phyloP scores from a whole-genome alignment of 192 early-diverging fungal genomes.

The Diversispora epigaea region DNA sequence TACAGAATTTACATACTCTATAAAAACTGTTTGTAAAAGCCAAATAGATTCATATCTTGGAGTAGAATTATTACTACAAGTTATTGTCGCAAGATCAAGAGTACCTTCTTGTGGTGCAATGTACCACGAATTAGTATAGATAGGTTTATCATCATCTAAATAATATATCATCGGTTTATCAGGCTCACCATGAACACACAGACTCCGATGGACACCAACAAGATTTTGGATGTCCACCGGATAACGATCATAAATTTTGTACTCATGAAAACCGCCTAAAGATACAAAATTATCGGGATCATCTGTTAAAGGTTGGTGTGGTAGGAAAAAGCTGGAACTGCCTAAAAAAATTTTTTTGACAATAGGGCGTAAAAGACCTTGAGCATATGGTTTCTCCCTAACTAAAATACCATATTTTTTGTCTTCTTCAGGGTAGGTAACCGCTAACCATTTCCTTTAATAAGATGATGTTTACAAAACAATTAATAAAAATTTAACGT shows the following conservation, averaged over 20 bases:
- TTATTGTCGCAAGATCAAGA: neutral
- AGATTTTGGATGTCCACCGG: too few species aligned
- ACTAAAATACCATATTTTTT: neutral
- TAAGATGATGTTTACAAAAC: neutral
- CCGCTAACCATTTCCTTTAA: constrained; percentile 13
- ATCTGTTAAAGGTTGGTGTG: constrained; percentile 7
- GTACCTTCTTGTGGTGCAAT: neutral
- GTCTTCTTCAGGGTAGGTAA: neutral
- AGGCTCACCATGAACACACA: constrained; percentile 12
- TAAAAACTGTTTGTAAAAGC: constrained; percentile 7
- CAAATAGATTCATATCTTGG: constrained; percentile 14
- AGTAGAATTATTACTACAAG: neutral
- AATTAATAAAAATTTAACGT: neutral
- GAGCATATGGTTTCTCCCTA: constrained; percentile 7
- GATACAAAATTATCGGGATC: too few species aligned
- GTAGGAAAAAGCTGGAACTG: neutral
- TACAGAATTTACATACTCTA: constrained; percentile 5
- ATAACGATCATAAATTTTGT: too few species aligned
- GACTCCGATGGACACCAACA: too few species aligned
- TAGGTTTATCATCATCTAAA: too few species aligned
- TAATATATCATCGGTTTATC: too few species aligned
- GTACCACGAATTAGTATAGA: neutral
- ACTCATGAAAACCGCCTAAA: too few species aligned
- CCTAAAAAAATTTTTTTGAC: neutral
- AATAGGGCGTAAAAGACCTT: constrained; percentile 15